Percentiles rank a stretch among this genome's conserved stretches.
Evolutionary conservation across 108 stramenopile species (phyloP).

Genomic region (Conticribra weissflogii): DNA sequence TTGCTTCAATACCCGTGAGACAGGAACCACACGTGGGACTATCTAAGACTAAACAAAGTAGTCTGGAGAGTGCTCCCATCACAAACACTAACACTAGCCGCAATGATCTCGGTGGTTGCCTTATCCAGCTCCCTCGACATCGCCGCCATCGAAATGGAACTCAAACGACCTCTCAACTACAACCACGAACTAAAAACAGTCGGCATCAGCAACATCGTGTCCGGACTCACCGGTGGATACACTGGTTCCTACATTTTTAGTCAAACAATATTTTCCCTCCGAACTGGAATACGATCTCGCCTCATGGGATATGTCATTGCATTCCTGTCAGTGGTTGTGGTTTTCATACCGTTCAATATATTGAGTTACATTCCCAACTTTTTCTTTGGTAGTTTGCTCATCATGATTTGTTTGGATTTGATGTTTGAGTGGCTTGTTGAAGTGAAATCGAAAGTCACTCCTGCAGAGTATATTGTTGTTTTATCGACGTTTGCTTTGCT

Average conservation of each 20-base stretch:
- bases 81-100: slow-evolving; percentile 62
- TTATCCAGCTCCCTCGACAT: slow-evolving; percentile 95
- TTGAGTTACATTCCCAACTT: slow-evolving; percentile 88
- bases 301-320: slow-evolving; percentile 82
- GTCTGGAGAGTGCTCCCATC: slow-evolving; percentile 75
- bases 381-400: slow-evolving; percentile 93
- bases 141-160: slow-evolving; percentile 97
- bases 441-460: slow-evolving; percentile 74
- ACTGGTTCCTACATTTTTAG: slow-evolving; percentile 93
- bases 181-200: slow-evolving; percentile 92
- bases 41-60: slow-evolving; percentile 78
- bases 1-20: slow-evolving; percentile 32
- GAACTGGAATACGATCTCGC: slow-evolving; percentile 85
- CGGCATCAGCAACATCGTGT: slow-evolving; percentile 90
- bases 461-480: slow-evolving; percentile 80
- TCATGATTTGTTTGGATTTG: slow-evolving; percentile 92
- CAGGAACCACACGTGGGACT: slow-evolving; percentile 89
- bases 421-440: slow-evolving; percentile 96
- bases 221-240: slow-evolving; percentile 91
- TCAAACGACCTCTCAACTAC: slow-evolving; percentile 92
- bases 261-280: slow-evolving; percentile 96
- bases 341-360: slow-evolving; percentile 80
- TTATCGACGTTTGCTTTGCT: slow-evolving; percentile 86
- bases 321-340: slow-evolving; percentile 55
- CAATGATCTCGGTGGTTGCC: slow-evolving; percentile 96